Evolutionary conservation across 495 filamentous ascomycete species (phyloP).

Genomic region (Penicillium odoratum): DNA sequence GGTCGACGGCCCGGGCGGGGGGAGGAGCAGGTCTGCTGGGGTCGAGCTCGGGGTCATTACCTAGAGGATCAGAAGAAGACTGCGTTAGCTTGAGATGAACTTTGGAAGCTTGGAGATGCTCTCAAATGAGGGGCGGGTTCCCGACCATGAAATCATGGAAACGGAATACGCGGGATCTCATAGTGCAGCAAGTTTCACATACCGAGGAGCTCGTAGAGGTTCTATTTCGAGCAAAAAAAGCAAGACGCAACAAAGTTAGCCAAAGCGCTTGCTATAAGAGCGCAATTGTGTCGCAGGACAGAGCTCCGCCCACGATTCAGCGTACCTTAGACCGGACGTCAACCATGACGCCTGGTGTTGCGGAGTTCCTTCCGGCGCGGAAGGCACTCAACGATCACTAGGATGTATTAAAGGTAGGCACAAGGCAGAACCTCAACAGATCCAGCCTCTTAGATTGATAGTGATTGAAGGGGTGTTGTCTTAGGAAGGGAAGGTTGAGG

Average conservation of each 20-base stretch:
- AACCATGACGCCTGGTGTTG: conserved; percentile 51
- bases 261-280: conserved; percentile 12
- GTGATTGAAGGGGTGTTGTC: conserved; percentile 29
- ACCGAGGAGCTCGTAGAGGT: conserved; percentile 89
- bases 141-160: conserved; percentile 14
- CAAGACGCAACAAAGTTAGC: conserved; percentile 26
- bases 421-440: conserved; percentile 42
- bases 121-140: not conserved
- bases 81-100: conserved; percentile 15
- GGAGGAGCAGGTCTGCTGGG: conserved; percentile 72
- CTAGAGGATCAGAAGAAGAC: conserved; percentile 40
- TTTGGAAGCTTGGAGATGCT: conserved; percentile 1
- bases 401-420: conserved; percentile 32
- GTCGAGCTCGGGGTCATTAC: conserved; percentile 89
- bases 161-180: not conserved
- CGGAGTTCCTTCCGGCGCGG: conserved; percentile 48
- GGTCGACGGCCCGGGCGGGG: conserved; percentile 84
- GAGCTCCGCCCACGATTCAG: conserved; percentile 14
- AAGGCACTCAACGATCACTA: conserved; percentile 50
- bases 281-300: conserved; percentile 11
- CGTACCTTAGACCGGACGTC: conserved; percentile 55
- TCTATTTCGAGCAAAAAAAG: conserved; percentile 43
- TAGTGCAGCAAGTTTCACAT: conserved; percentile 36
- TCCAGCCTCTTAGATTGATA: conserved; percentile 34
- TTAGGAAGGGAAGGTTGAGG: conserved; percentile 20